Conservation (phyloP, 2,329 filamentous ascomycete species). For the Proliferodiscus dingleyae region DNA sequence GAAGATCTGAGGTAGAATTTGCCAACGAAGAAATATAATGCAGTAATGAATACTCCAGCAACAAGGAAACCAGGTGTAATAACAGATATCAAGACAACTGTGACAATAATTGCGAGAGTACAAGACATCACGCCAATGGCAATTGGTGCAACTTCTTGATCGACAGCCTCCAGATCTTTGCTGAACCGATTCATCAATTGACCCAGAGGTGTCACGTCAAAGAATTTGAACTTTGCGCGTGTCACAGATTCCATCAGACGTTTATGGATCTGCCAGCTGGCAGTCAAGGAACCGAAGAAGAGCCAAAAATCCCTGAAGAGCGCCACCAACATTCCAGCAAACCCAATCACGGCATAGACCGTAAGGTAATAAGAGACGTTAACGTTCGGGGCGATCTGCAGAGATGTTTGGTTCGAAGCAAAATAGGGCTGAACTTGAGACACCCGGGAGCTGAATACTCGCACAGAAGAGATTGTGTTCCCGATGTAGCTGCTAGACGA, state of each 20-base stretch:
- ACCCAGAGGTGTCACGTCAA: conserved; percentile 90
- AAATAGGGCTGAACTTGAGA: conserved; percentile 30
- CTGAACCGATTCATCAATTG: conserved; percentile 99
- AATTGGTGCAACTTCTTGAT: conserved; percentile 91
- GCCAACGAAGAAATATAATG: conserved; percentile 77
- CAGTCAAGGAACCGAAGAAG: conserved; percentile 85
- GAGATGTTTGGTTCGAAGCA: conserved; percentile 28
- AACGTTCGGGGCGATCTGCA: conserved; percentile 48
- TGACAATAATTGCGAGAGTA: conserved; percentile 67
- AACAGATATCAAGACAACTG: conserved; percentile 76
- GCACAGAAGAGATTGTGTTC: conserved; percentile 26
- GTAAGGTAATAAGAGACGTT: conserved; percentile 79
- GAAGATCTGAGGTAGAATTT: conserved; percentile 87
- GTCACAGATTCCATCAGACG: conserved; percentile 73
- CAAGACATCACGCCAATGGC: conserved; percentile 73
- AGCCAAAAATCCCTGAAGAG: conserved; percentile 80
- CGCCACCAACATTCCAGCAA: conserved; percentile 74
- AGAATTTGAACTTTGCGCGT: conserved; percentile 93
- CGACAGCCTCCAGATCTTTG: conserved; percentile 90
- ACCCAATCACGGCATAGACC: conserved; percentile 75
- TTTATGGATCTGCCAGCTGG: conserved; percentile 79
- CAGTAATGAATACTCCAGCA: conserved; percentile 77
- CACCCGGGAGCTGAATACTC: conserved; percentile 21
- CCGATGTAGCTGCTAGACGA: conserved; percentile 23
- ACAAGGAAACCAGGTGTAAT: conserved; percentile 91